Evolutionary conservation across 148 eudicot genomes (phyloP).

Genomic region (Rhododendron henanense): DNA sequence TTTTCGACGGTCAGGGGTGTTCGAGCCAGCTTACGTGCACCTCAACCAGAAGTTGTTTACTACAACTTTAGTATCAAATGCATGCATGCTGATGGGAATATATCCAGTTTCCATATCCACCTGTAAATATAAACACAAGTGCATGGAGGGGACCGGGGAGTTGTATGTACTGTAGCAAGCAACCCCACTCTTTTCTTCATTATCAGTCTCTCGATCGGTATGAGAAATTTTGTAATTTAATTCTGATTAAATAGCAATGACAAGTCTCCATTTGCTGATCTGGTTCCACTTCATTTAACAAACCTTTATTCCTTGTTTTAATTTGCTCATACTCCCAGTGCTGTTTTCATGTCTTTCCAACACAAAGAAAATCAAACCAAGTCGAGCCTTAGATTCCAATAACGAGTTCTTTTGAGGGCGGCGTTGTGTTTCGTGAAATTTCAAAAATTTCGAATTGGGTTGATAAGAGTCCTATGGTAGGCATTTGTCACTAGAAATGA

Average conservation of each 20-base stretch:
- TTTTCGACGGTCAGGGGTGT: neutral
- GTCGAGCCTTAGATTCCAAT: too few species aligned
- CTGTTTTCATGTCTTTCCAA: neutral
- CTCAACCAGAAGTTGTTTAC: neutral
- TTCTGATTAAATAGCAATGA: neutral
- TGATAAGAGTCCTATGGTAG: neutral
- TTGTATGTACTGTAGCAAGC: neutral
- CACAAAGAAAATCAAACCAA: neutral
- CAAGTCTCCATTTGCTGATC: neutral
- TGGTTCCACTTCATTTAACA: neutral
- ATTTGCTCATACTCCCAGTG: neutral
- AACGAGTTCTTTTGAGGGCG: too few species aligned
- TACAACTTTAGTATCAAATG: constrained; percentile 1
- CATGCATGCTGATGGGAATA: neutral
- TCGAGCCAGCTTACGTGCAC: too few species aligned
- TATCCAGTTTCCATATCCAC: neutral
- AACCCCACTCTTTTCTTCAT: neutral
- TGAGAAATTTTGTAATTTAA: neutral
- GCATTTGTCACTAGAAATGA: neutral
- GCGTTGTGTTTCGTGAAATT: too few species aligned
- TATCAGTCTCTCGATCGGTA: neutral
- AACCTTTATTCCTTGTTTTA: neutral
- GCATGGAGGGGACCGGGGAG: neutral
- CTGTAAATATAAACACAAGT: neutral
- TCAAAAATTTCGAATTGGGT: too few species aligned